Evolutionary conservation across 2,329 filamentous ascomycete genomes (phyloP), one percentile per base, ranked within the genome.

Genomic region (Beauveria rudraprayagi): DNA sequence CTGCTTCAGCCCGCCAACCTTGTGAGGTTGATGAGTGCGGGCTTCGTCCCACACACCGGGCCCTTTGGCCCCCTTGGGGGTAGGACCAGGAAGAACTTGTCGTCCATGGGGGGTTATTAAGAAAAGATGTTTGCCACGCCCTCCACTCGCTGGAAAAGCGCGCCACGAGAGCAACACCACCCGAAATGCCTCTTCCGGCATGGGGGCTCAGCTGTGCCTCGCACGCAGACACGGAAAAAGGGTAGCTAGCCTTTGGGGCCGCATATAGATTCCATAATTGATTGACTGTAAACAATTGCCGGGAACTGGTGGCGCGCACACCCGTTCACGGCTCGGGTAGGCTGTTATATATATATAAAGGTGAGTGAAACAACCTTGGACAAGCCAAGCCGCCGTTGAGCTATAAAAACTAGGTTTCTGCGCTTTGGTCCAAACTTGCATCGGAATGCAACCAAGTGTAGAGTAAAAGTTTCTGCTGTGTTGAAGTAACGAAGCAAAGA

Each of bases 1-100:
- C 47, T 52, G 46, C 47, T 44, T 52, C 56, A 19, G n/a, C 47
- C 47, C 34, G 34, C 26, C 41, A 59, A 60, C 57, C 57, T 60
- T 60, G 57, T 26, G 57, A 53, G 48, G 40, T 60, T 24, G 28
- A 10, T 9, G 26, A n/a, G 17, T 28, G 56, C 56, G 22, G 56
- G 37, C n/a, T 24, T 51, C 56, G 56, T 59, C 56, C 56, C 56
- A 59, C 56, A 19, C 6, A 17, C 14, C 11, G 11, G 34, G 34
- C 34, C 34, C 11, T 37, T 14, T 16, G 14, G 10, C 5, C 34
- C 34, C 2, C 14, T 16, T 37, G 34, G 14, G 5, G 34, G 34
- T 37, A 37, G 34, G 34, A 2, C 11, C 14, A 14, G 34, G 5
- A 37, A 37, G 34, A 14, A 30, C 3, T 37, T 14, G 11, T 6